Evolutionary conservation across 257 asterid genomes (phyloP), one percentile per base, ranked within the genome.

Genomic region (Rubia yunnanensis): DNA sequence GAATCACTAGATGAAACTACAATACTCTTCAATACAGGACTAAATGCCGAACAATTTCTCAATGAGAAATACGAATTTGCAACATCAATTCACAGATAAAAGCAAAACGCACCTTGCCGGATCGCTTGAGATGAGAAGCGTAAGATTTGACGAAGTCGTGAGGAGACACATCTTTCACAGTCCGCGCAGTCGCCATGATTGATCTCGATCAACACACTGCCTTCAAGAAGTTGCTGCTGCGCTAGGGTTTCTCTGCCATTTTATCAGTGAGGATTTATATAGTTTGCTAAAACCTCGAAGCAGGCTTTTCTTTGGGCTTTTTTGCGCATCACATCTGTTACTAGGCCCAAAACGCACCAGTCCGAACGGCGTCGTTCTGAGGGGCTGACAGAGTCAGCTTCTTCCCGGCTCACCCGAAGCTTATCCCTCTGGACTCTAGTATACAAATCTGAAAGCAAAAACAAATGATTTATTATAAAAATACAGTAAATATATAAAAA

Each of bases 151-250:
- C 96, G 79, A 89, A 89, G 39, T 85, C 95, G 39, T 82, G 96
- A 38, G 96, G 91, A 73, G 94, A 87, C 6, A 83, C 95, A 36
- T 89, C 96, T 78, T 89, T 89, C 20, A 89, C 96, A 56, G 88
- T 85, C 36, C 68, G 80, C 14, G 92, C 81, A 23, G 83, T 67
- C 76, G 86, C 87, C 88, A 79, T 82, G 59, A 10, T 46, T 30
- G 48, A 46, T n/a, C 64, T 8, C 48, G 15, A 32, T 20, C 30
- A 20, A n/a, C 3, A 44, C 41, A 8, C 32, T 23, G 8, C 36
- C 6, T 63, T 31, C 30, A 30, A 17, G 24, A 2, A 3, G 32
- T 14, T 17, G 63, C 62, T 23, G 46, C 62, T 7, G 49, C 56
- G 18, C 64, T 70, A 70, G 74, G 74, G 74, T 61, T 70, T 70